Percentiles rank a stretch among this genome's conserved stretches.
These are phyloP conservation scores for Rhynchosporium secalis DNA, from an alignment of 2,329 filamentous ascomycete genomes.

Conservation along the genomic window DNA sequence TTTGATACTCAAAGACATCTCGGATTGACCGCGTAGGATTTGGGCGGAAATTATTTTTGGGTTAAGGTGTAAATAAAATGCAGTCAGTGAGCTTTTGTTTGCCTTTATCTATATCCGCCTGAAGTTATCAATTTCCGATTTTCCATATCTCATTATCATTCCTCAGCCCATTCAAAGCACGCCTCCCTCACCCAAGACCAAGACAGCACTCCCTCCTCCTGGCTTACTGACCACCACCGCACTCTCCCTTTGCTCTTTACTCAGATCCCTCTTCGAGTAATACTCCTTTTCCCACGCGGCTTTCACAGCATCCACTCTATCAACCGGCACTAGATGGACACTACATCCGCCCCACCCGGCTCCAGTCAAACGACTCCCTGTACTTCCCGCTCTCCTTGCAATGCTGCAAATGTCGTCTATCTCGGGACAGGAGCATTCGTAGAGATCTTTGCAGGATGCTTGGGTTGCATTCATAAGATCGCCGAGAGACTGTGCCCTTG, in stretches of 20 bases:
- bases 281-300: conserved; percentile 79
- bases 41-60: too few species aligned
- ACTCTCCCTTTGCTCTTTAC: conserved; percentile 69
- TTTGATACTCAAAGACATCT: too few species aligned
- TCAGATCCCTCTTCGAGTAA: conserved; percentile 67
- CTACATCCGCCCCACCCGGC: conserved; percentile 97
- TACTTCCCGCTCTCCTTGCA: conserved; percentile 74
- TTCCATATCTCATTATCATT: too few species aligned
- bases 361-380: conserved; percentile 84
- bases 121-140: too few species aligned
- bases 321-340: conserved; percentile 85
- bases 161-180: conserved; percentile 3
- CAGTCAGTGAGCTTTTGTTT: too few species aligned
- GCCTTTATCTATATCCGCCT: too few species aligned
- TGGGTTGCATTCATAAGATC: conserved; percentile 88
- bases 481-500: conserved; percentile 56
- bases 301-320: conserved; percentile 77
- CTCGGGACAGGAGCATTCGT: conserved; percentile 90
- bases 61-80: too few species aligned
- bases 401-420: conserved; percentile 86
- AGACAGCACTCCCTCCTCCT: conserved; percentile 67
- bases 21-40: too few species aligned
- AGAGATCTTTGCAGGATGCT: conserved; percentile 79
- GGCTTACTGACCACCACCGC: conserved; percentile 90
- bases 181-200: conserved; percentile 40